Evolutionary conservation across 495 filamentous ascomycete genomes (phyloP).

Genomic region (Glonium stellatum): DNA sequence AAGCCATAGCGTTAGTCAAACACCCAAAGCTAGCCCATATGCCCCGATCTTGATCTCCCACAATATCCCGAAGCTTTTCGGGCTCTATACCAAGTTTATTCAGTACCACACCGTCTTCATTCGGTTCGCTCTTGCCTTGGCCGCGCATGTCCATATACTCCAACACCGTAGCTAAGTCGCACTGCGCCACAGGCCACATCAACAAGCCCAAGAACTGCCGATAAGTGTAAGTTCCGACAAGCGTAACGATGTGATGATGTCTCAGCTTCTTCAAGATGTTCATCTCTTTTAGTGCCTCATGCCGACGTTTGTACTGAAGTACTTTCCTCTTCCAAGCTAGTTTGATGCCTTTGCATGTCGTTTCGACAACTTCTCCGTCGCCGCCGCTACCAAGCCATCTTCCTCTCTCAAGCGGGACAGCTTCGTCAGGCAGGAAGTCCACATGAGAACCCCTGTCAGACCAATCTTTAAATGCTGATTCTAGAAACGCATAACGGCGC

Average conservation of each 20-base stretch:
- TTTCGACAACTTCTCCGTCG: neutral
- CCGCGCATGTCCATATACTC: neutral
- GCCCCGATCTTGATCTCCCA: neutral
- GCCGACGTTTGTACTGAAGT: neutral
- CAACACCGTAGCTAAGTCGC: neutral
- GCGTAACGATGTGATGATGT: neutral
- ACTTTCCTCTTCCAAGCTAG: neutral
- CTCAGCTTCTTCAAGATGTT: neutral
- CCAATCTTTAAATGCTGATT: no score
- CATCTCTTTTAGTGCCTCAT: neutral
- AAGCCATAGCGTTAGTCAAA: slow-evolving; percentile 36
- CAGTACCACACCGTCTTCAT: neutral
- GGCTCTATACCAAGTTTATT: neutral
- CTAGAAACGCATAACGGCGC: no score
- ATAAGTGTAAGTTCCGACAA: neutral
- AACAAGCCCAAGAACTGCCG: neutral
- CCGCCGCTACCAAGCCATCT: neutral
- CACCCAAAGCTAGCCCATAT: slow-evolving; percentile 19
- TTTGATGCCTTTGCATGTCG: neutral
- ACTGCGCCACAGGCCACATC: neutral
- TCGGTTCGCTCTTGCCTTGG: neutral
- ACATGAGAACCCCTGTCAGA: neutral
- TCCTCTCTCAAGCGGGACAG: neutral
- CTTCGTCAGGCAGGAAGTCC: neutral
- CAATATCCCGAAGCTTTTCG: neutral